Base-by-base conservation (phyloP, 768 basidiomycete species). In the Goffeauzyma gilvescens region DNA sequence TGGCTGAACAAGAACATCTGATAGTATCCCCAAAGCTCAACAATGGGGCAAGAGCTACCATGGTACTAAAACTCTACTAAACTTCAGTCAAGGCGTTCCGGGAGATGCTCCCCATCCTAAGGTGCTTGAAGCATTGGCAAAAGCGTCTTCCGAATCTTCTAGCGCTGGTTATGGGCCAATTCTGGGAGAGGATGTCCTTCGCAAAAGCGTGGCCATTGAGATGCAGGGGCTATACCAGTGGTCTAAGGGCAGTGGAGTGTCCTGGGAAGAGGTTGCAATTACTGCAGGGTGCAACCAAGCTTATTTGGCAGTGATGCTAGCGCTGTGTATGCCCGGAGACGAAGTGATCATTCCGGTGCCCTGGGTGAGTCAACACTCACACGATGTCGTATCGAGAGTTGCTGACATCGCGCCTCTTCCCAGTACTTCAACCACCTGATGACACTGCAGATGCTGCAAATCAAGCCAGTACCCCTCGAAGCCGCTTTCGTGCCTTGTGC, bases 231-330 rank as follows among this genome's bases (percentile, higher is more conserved):
- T 71, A 0, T 85, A 85, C 24, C 12, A 21, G 12, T 49, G 36
- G 47, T 14, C 37, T 6, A 32, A 10, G 24, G 2, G 12, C 14
- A 21, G 27, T 13, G 26, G 10, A 31, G 23, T 9, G 4, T 65
- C 55, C 1, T 46, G 60, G 2, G 67, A 72, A 1, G 79, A 84
- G 55, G 60, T 81, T n/a, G 73, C 72, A 1, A 62, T 81, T 41
- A 79, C 78, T 0, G 68, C 76, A 1, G 79, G 79, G 4, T 79
- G 78, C 54, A 81, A 81, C 53, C 64, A 81, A 63, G 78, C 78
- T 6, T 82, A 81, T 49, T 66, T 75, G 5, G 71, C 74, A 0
- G 61, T 68, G 1, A 65, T 75, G 5, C 76, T 78, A 73, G 68
- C 68, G 13, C 51, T 84, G 1, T 79, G 75, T n/a, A 73, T 75